Conservation (phyloP, 257 asterid species). For the Penstemon davidsonii region DNA sequence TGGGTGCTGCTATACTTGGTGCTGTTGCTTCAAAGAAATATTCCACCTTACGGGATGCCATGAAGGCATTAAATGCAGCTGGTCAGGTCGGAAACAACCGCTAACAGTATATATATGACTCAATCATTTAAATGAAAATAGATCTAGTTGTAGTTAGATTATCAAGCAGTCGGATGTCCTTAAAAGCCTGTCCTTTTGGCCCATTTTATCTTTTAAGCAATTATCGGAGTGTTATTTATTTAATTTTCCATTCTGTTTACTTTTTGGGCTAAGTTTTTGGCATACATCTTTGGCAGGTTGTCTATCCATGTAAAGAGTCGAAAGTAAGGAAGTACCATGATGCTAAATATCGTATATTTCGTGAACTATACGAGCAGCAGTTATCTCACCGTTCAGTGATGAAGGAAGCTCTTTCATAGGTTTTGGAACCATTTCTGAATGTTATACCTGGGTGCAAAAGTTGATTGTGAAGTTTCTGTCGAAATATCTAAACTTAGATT, state of each 20-base stretch:
- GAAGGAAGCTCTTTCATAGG: slow-evolving; percentile 68
- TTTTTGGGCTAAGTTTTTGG: slow-evolving; percentile 6
- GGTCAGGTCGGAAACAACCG: slow-evolving; percentile 62
- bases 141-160: background rate
- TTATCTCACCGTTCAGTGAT: slow-evolving; percentile 69
- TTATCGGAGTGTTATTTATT: background rate
- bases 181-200: background rate
- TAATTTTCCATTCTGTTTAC: background rate
- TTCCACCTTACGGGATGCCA: slow-evolving; percentile 68
- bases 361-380: slow-evolving; percentile 83
- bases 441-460: background rate
- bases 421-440: background rate
- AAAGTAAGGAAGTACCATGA: slow-evolving; percentile 79
- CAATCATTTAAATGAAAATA: background rate
- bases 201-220: background rate
- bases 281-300: slow-evolving; percentile 47
- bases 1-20: slow-evolving; percentile 98
- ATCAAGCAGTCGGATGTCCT: background rate
- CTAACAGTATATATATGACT: background rate
- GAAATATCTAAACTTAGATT: background rate
- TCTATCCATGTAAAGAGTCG: slow-evolving; percentile 71
- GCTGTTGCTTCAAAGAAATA: slow-evolving; percentile 92
- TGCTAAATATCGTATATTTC: slow-evolving; percentile 76
- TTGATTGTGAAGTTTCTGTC: background rate
- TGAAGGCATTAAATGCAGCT: slow-evolving; percentile 87